phyloP scores from a whole-genome alignment of 2,329 filamentous ascomycete genomes.

The Myriangium duriaei region DNA sequence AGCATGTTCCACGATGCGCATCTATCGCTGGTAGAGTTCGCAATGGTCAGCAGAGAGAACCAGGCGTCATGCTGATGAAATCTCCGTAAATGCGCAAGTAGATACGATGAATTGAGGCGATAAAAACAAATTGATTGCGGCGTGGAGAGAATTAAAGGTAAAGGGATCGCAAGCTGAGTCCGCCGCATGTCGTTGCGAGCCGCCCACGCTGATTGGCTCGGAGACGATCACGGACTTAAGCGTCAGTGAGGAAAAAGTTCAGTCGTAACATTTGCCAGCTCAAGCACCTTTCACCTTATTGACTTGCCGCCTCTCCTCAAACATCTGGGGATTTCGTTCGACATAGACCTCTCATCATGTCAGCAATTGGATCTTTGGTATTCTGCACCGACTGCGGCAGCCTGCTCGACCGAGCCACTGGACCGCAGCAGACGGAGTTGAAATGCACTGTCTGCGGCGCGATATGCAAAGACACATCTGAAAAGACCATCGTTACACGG shows the following conservation, averaged over 20 bases:
- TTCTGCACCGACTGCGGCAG: constrained; percentile 93
- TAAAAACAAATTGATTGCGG: too few species aligned
- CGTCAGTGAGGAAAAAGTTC: background rate
- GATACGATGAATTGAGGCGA: too few species aligned
- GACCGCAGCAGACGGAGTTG: constrained; percentile 61
- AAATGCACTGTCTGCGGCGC: constrained; percentile 78
- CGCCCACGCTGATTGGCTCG: background rate
- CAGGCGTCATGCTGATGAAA: background rate
- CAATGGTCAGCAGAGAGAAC: background rate
- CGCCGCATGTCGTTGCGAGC: background rate
- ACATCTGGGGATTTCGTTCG: too few species aligned
- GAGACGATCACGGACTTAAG: background rate
- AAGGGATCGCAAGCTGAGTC: background rate
- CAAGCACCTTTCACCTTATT: too few species aligned
- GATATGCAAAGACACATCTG: constrained; percentile 67
- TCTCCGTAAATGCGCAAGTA: background rate
- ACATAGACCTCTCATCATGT: constrained; percentile 59
- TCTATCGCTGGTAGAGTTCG: background rate
- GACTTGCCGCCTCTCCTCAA: too few species aligned
- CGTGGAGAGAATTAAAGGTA: background rate
- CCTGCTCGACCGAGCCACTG: constrained; percentile 68
- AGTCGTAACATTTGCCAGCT: too few species aligned
- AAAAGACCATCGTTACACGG: constrained; percentile 63
- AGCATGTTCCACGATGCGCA: background rate
- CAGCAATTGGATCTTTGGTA: constrained; percentile 77